Base-by-base conservation (phyloP, 192 early-diverging fungal genomes). In the Linnemannia zychae region DNA sequence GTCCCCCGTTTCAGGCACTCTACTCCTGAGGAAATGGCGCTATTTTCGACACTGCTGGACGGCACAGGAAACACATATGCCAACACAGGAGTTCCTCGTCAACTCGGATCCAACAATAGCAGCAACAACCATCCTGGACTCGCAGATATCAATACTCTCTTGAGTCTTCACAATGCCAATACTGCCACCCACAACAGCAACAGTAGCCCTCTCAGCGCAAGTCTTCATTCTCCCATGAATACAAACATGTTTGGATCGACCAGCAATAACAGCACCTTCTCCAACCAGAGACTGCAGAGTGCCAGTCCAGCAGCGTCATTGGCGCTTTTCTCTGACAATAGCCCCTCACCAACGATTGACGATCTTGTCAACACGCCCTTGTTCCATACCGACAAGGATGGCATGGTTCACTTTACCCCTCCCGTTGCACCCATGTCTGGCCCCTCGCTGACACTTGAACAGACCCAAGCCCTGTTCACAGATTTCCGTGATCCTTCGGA, bases 401-500 rank as follows among this genome's bases (percentile, higher is more conserved):
- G 70, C n/a, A 53, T 33, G n/a, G 20, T 71, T 11, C 75, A 71
- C 12, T 77, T 77, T 24, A 72, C 53, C 13, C 48, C 70, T 9
- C 40, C 75, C 2, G 52, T 37, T 20, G 60, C 52, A 0, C 48
- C 37, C 9, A 20, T 75, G 73, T 52, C 73, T 7, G 60, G 72
- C 6, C 46, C 81, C 12, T 49, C 75, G 9, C 36, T 82, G 49
- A 77, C 81, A 18, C 73, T 74, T 49, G 81, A 82, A 52, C 81
- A 82, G 68, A 82, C 81, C 7, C 75, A 76, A 6, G 80, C 78
- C 0, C 74, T 87, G 0, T 87, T 87, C 66, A 87, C 74, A 20
- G 75, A 87, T n/a, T 87, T 76, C 71, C 85, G 85, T 18, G 85
- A 87, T 18, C 71, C 85, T 9, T 81, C 85, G n/a, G 75, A 82